These are phyloP conservation scores for Calonectria pseudoturangicola DNA, from an alignment of 2,329 filamentous ascomycete genomes.

Conservation along the genomic window DNA sequence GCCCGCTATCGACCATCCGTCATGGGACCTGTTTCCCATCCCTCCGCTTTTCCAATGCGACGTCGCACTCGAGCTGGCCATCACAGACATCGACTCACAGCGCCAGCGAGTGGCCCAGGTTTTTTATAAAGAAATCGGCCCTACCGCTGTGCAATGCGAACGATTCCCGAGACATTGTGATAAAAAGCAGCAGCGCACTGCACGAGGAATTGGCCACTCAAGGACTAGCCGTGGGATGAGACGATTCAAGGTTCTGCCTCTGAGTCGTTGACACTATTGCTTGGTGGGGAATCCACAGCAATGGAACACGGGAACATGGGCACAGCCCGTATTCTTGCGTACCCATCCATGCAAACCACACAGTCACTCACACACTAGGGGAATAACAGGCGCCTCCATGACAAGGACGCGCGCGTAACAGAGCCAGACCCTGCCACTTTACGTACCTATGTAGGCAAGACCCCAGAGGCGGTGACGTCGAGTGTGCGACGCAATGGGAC, in stretches of 20 bases:
- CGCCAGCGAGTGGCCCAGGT: background rate
- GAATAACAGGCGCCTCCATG: background rate
- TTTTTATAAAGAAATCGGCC: background rate
- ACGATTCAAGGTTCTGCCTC: slow-evolving; percentile 21
- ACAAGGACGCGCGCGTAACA: slow-evolving; percentile 14
- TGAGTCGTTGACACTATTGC: slow-evolving; percentile 9
- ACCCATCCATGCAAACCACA: slow-evolving; percentile 22
- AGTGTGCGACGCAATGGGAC: slow-evolving; percentile 40
- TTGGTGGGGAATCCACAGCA: slow-evolving; percentile 31
- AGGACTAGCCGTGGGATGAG: slow-evolving; percentile 20
- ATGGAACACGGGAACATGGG: slow-evolving; percentile 24
- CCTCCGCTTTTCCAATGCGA: slow-evolving; percentile 22
- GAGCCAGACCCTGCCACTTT: slow-evolving; percentile 16
- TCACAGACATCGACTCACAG: slow-evolving; percentile 9
- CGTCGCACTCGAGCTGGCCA: slow-evolving; percentile 15
- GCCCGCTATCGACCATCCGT: background rate
- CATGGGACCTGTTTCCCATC: slow-evolving; percentile 10
- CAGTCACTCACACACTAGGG: background rate
- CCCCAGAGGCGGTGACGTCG: slow-evolving; percentile 31
- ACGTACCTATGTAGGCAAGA: slow-evolving; percentile 25
- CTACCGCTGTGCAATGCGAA: background rate
- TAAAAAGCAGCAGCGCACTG: background rate
- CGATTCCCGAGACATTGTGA: background rate
- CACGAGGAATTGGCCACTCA: slow-evolving; percentile 7
- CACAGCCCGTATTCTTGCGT: slow-evolving; percentile 37